Evolutionary conservation across 441 rosid genomes (phyloP).

Genomic region (Euphorbia schlechtendalii): DNA sequence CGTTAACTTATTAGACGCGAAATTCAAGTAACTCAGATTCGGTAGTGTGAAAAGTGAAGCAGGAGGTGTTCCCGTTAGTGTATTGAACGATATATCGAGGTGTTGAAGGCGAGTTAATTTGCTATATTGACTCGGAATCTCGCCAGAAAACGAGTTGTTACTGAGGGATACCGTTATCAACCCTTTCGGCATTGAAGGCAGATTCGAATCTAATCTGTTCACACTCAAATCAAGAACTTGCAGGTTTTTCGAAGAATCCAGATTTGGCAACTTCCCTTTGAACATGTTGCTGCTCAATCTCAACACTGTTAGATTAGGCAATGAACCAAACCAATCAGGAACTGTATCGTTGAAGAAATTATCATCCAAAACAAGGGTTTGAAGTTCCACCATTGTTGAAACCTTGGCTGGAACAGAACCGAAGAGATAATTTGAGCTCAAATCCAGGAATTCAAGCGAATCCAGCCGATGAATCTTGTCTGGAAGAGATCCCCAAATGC

Average conservation of each 20-base stretch:
- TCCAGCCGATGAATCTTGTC: slow-evolving; percentile 60
- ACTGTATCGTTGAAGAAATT: slow-evolving; percentile 65
- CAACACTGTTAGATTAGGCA: slow-evolving; percentile 43
- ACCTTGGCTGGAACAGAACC: slow-evolving; percentile 68
- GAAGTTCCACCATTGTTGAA: slow-evolving; percentile 57
- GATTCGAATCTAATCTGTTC: slow-evolving; percentile 32
- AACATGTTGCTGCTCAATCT: slow-evolving; percentile 47
- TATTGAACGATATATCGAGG: slow-evolving; percentile 44
- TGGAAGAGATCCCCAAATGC: slow-evolving; percentile 78
- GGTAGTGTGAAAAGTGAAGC: slow-evolving; percentile 43
- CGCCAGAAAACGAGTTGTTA: slow-evolving; percentile 42
- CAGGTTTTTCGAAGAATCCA: slow-evolving; percentile 27
- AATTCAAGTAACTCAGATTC: slow-evolving; percentile 46
- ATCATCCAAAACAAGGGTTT: slow-evolving; percentile 43
- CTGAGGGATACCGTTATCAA: slow-evolving; percentile 32
- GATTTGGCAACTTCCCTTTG: slow-evolving; percentile 43
- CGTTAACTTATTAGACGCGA: slow-evolving; percentile 46
- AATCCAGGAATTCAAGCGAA: slow-evolving; percentile 58
- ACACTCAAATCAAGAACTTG: slow-evolving; percentile 38
- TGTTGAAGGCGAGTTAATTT: slow-evolving; percentile 33
- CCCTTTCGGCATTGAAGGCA: slow-evolving; percentile 40
- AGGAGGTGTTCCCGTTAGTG: slow-evolving; percentile 32
- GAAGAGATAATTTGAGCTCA: slow-evolving; percentile 60
- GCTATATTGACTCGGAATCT: slow-evolving; percentile 35
- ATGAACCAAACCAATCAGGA: slow-evolving; percentile 48